phyloP scores from a whole-genome alignment of 805 yeast species.

The Ogataea haglerorum region DNA sequence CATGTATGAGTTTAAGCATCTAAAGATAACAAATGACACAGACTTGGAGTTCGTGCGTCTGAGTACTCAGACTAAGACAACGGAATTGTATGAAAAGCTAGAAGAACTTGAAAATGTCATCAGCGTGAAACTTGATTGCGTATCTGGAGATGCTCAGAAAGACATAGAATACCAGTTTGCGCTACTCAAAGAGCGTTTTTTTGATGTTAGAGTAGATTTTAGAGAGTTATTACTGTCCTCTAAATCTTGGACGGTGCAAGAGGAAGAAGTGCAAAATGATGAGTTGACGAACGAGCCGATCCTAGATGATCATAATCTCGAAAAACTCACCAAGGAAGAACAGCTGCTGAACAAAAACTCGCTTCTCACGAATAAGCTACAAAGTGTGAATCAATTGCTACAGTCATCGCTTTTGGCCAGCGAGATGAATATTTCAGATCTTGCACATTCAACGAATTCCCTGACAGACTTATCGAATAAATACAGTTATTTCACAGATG shows the following conservation, averaged over 20 bases:
- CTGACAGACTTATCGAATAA: slow-evolving; percentile 39
- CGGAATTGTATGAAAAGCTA: slow-evolving; percentile 22
- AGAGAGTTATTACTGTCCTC: slow-evolving; percentile 28
- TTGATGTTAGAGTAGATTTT: slow-evolving; percentile 26
- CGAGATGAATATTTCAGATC: slow-evolving; percentile 46
- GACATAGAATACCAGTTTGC: slow-evolving; percentile 9
- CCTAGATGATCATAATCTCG: slow-evolving; percentile 26
- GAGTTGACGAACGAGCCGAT: slow-evolving; percentile 12
- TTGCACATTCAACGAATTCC: slow-evolving; percentile 45
- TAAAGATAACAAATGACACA: slow-evolving; percentile 2
- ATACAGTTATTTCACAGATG: slow-evolving; percentile 39
- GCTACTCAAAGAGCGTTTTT: slow-evolving; percentile 22
- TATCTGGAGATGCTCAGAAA: not conserved
- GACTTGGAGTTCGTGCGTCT: slow-evolving; percentile 15
- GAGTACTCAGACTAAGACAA: slow-evolving; percentile 11
- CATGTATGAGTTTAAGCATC: slow-evolving; percentile 6
- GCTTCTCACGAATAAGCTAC: slow-evolving; percentile 44
- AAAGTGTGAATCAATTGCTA: slow-evolving; percentile 46
- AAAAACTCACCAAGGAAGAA: slow-evolving; percentile 35
- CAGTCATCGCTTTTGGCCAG: slow-evolving; percentile 49
- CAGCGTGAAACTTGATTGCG: slow-evolving; percentile 13
- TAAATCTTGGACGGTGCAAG: slow-evolving; percentile 19
- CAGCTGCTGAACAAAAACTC: slow-evolving; percentile 45
- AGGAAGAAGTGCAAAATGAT: slow-evolving; percentile 9
- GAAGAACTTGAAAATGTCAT: slow-evolving; percentile 16